Evolutionary conservation across 352 stramenopile species (phyloP), one percentile per base, ranked within the genome.

Genomic region (Pythium aquatile): DNA sequence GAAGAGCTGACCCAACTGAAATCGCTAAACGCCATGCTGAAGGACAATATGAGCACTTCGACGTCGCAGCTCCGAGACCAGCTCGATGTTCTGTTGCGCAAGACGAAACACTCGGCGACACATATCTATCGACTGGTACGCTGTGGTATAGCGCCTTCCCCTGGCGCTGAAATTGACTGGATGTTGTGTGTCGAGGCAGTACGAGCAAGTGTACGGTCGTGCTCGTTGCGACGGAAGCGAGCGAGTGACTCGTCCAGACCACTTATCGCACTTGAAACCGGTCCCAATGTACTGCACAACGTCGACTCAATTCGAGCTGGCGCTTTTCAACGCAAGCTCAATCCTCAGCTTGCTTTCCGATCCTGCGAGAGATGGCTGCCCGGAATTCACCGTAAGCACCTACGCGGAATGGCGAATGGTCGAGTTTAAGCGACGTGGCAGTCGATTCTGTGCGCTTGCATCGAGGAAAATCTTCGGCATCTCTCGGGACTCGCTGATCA

Each of bases 321-420:
- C 58, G 28, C 42, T 71, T 32, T 17, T 52, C 2, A 71, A 71
- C 32, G 20, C 65, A 8, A 58, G 58, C 32, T 8, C 11, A 0
- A 40, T 66, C 30, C 14, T 28, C 2, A 9, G n/a, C 3, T 35
- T 49, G 40, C 37, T 71, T 2, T 52, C 58, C 10, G 20, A 47
- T 51, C 28, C 28, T 10, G 28, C 40, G 14, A 26, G 37, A 29
- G 52, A 63, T 11, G 51, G 30, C 13, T 55, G 32, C 4, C 29
- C 51, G 0, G 44, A 53, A 17, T 55, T 63, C 3, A 7, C 5
- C 28, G 5, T 63, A 10, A 71, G 39, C 20, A 47, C 57, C 1
- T 70, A 58, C 53, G 52, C 53, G 7, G 65, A 53, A 20, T 71
- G 65, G 65, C 52, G 46, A 14, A n/a, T 71, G 17, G 52, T 53